phyloP scores from a whole-genome alignment of 805 yeast species.

The Torulaspora delbrueckii region DNA sequence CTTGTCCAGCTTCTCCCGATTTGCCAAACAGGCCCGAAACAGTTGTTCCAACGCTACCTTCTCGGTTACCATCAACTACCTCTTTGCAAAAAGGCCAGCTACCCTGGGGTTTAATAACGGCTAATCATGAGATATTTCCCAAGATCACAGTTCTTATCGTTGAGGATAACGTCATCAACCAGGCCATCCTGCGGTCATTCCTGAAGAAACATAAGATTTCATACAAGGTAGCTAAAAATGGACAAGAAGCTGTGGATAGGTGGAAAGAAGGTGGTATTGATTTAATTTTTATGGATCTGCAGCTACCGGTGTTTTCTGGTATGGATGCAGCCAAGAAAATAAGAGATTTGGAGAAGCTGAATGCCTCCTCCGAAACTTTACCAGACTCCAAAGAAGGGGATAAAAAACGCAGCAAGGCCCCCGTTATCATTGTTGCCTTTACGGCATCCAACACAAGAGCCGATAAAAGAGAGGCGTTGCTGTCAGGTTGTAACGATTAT shows the following conservation, averaged over 20 bases:
- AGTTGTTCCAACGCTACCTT: conserved; percentile 1
- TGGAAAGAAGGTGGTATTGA: conserved; percentile 96
- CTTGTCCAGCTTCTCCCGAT: conserved; percentile 11
- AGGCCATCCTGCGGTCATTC: conserved; percentile 84
- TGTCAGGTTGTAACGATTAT: conserved; percentile 97
- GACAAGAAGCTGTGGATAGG: conserved; percentile 89
- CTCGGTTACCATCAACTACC: neutral
- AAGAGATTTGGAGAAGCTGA: conserved; percentile 59
- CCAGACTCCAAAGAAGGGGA: conserved; percentile 1
- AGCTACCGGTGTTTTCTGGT: conserved; percentile 93
- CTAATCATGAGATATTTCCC: conserved; percentile 65
- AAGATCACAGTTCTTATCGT: conserved; percentile 88
- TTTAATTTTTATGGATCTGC: conserved; percentile 93
- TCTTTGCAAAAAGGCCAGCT: conserved; percentile 5
- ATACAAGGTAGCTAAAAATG: conserved; percentile 84
- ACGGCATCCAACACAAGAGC: conserved; percentile 86
- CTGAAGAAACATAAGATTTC: conserved; percentile 79
- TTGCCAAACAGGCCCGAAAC: conserved; percentile 7
- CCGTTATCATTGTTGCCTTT: conserved; percentile 95
- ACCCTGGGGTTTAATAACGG: conserved; percentile 10
- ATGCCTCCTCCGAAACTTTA: conserved; percentile 13
- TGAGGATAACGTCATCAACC: conserved; percentile 93
- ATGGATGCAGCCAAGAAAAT: conserved; percentile 92
- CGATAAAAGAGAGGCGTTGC: conserved; percentile 84
- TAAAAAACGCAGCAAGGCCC: conserved; percentile 47